Conservation (phyloP, 805 yeast genomes). For the Scheffersomyces coipomensis region DNA sequence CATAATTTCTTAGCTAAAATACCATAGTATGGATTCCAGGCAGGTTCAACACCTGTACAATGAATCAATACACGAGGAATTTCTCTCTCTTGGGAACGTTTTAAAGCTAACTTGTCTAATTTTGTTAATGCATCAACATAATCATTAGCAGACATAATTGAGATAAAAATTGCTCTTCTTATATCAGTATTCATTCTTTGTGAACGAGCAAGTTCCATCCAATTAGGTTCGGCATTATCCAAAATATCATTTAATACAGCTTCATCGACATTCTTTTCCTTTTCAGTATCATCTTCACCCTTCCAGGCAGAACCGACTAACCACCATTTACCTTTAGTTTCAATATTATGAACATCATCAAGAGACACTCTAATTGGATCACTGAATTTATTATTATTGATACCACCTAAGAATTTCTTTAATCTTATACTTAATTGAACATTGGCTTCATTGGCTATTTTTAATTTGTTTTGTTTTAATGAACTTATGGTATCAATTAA, state of each 20-base stretch:
- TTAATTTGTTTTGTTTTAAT: constrained; percentile 81
- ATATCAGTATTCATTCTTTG: constrained; percentile 96
- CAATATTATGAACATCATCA: constrained; percentile 75
- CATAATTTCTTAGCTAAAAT: constrained; percentile 75
- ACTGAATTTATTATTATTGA: constrained; percentile 42
- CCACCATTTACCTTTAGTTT: constrained; percentile 97
- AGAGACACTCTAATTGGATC: constrained; percentile 86
- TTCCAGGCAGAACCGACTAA: constrained; percentile 97
- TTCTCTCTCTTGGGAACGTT: constrained; percentile 78
- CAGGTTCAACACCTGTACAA: constrained; percentile 79
- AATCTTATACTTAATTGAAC: constrained; percentile 54
- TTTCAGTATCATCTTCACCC: constrained; percentile 44
- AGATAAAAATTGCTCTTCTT: constrained; percentile 88
- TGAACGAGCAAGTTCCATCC: constrained; percentile 80
- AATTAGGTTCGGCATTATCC: constrained; percentile 75
- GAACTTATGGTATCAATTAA: constrained; percentile 82
- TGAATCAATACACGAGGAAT: constrained; percentile 83
- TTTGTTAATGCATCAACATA: constrained; percentile 83
- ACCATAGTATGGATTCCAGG: constrained; percentile 88
- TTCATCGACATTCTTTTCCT: constrained; percentile 27
- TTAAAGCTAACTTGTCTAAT: constrained; percentile 74
- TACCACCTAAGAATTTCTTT: constrained; percentile 60
- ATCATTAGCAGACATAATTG: constrained; percentile 94
- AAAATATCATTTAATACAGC: constrained; percentile 56
- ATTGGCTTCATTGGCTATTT: constrained; percentile 49